phyloP scores from a whole-genome alignment of 2,329 filamentous ascomycete species.

The Blastomyces gilchristii region DNA sequence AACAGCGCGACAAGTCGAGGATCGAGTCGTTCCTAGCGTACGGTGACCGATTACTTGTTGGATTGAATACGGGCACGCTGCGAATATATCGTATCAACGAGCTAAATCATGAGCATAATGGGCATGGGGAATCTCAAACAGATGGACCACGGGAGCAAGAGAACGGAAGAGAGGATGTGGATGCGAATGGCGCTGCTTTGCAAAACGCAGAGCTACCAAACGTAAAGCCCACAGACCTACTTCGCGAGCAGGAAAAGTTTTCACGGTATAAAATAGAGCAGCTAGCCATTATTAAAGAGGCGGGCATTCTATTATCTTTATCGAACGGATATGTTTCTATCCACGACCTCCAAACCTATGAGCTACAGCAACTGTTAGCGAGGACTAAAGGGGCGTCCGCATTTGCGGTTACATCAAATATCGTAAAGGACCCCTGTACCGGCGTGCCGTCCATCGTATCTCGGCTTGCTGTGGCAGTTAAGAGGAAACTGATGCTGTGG shows the following conservation, averaged over 20 bases:
- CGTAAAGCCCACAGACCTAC: conserved; percentile 61
- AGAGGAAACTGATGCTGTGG: conserved; percentile 82
- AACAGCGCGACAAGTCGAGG: conserved; percentile 86
- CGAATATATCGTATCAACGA: conserved; percentile 90
- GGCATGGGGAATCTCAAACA: conserved; percentile 14
- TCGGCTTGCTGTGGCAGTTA: conserved; percentile 81
- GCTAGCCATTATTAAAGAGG: conserved; percentile 90
- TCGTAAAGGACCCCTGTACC: conserved; percentile 77
- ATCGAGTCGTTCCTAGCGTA: conserved; percentile 93
- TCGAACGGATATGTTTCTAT: conserved; percentile 84
- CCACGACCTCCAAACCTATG: conserved; percentile 78
- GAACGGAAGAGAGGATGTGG: background rate
- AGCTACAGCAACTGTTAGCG: conserved; percentile 65
- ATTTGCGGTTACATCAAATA: conserved; percentile 92
- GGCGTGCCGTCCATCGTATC: conserved; percentile 90
- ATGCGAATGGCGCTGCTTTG: conserved; percentile 9
- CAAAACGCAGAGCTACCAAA: conserved; percentile 17
- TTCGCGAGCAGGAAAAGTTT: conserved; percentile 91
- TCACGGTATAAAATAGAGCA: conserved; percentile 83
- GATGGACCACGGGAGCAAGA: conserved; percentile 8
- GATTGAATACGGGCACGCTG: conserved; percentile 77
- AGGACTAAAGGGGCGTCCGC: conserved; percentile 80
- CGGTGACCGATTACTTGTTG: conserved; percentile 84
- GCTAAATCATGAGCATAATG: conserved; percentile 26
- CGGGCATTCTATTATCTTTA: conserved; percentile 78